Evolutionary conservation across 169 alveolate genomes (phyloP).

Genomic region (Amoebophrya sp.): DNA sequence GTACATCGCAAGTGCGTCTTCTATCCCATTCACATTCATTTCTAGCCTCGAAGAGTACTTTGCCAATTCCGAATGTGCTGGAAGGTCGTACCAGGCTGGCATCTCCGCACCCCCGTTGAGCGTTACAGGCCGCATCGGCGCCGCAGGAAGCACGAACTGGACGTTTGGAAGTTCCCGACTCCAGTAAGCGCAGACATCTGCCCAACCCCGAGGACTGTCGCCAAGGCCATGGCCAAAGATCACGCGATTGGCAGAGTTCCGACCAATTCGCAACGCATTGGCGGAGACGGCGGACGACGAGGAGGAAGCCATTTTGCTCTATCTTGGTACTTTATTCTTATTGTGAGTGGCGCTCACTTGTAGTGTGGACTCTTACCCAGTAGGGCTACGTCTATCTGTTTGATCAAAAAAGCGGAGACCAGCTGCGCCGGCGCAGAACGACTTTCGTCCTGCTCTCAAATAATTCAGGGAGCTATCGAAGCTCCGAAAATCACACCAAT

Average conservation of each 20-base stretch:
- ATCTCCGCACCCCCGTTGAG: not conserved
- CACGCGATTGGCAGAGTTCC: not conserved
- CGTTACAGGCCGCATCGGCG: not conserved
- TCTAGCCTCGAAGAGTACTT: not conserved
- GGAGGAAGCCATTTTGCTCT: not conserved
- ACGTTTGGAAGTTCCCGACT: not conserved
- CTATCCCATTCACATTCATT: not conserved
- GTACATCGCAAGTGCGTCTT: not conserved
- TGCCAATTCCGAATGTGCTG: not conserved
- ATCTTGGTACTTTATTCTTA: too few species aligned
- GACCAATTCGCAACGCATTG: not conserved
- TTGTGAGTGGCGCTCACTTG: too few species aligned
- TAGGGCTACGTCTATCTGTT: too few species aligned
- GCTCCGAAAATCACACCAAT: too few species aligned
- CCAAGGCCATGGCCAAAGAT: not conserved
- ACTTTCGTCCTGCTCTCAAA: too few species aligned
- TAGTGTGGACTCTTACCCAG: too few species aligned
- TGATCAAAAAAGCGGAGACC: too few species aligned
- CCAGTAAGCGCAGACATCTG: not conserved
- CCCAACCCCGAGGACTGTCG: conserved; percentile 3
- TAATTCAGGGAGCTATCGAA: too few species aligned
- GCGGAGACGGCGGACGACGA: not conserved
- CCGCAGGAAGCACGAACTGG: conserved; percentile 3
- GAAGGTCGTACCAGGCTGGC: not conserved
- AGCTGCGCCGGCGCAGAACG: too few species aligned